phyloP scores from a whole-genome alignment of 495 filamentous ascomycete species.

The Lasiosphaeria hispida region DNA sequence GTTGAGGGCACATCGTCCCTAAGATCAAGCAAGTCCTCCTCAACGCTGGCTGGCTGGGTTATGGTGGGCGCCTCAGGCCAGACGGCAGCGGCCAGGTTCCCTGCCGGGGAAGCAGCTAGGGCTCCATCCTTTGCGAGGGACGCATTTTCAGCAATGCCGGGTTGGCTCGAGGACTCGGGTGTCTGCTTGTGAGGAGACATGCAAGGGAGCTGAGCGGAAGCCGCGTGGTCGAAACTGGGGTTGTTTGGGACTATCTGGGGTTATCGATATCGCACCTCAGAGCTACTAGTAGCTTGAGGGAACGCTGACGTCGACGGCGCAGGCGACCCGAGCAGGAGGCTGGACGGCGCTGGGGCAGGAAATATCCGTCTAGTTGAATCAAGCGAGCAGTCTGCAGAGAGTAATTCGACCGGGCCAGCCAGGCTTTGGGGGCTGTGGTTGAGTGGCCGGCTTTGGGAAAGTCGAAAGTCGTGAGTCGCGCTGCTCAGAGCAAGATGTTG shows the following conservation, averaged over 20 bases:
- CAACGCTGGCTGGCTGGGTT: background rate
- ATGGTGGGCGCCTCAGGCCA: background rate
- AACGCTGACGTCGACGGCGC: constrained; percentile 5
- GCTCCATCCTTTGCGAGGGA: constrained; percentile 8
- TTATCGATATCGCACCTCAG: background rate
- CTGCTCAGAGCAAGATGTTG: no score
- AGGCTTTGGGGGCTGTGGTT: constrained; percentile 6
- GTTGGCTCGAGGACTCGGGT: constrained; percentile 18
- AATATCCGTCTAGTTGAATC: no score
- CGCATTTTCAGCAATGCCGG: constrained; percentile 21
- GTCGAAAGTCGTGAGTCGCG: no score
- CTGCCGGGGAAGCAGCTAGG: constrained; percentile 14
- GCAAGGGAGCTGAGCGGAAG: constrained; percentile 19
- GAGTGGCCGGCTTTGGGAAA: background rate
- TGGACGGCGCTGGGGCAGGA: no score
- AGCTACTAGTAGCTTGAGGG: background rate
- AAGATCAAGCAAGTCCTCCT: constrained; percentile 20
- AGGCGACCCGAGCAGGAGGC: no score
- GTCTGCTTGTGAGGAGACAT: constrained; percentile 35
- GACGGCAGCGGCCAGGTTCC: background rate
- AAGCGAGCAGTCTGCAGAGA: no score
- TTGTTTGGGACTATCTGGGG: background rate
- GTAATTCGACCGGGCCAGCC: constrained; percentile 11
- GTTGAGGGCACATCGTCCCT: background rate
- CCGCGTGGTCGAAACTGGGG: background rate